A percentile compares a stretch with the other conserved stretches of the same genome.
Evolutionary conservation across 2,329 filamentous ascomycete species (phyloP).

Genomic region (Fusarium abutilonis): DNA sequence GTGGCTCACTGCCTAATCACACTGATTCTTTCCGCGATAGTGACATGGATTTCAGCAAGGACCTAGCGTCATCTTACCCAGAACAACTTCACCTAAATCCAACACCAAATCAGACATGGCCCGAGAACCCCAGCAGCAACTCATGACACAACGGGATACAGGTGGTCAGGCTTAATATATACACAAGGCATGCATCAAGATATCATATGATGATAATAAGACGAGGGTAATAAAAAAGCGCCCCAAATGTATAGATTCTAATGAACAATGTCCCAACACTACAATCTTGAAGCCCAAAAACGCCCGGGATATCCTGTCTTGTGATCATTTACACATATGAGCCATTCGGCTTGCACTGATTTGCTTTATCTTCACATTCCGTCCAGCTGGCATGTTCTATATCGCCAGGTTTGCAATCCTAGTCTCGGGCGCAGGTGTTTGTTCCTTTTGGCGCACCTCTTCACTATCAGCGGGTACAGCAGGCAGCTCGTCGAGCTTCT

Average conservation of each 20-base stretch:
- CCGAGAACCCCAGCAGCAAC: not conserved
- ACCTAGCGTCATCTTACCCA: not conserved
- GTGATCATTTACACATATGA: conserved; percentile 34
- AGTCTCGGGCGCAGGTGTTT: conserved; percentile 52
- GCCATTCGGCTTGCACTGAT: conserved; percentile 7
- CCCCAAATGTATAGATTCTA: conserved; percentile 28
- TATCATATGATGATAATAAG: conserved; percentile 23
- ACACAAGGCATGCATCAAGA: conserved; percentile 24
- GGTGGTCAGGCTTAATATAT: conserved; percentile 1
- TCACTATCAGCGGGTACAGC: conserved; percentile 51
- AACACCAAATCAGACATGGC: not conserved
- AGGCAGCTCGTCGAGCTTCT: conserved; percentile 63
- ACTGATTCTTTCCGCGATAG: not conserved
- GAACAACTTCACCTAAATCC: not conserved
- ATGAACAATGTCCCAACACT: conserved; percentile 26
- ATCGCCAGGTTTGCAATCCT: conserved; percentile 50
- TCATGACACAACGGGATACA: not conserved
- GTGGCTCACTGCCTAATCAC: not conserved
- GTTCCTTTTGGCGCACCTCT: conserved; percentile 46
- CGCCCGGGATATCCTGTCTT: conserved; percentile 33
- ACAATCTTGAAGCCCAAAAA: conserved; percentile 27
- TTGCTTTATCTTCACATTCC: conserved; percentile 45
- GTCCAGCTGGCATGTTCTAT: conserved; percentile 25
- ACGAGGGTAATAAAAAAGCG: conserved; percentile 7
- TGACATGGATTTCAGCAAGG: not conserved